Evolutionary conservation across 2,329 filamentous ascomycete genomes (phyloP).

Genomic region (Calonectria pseudoturangicola): DNA sequence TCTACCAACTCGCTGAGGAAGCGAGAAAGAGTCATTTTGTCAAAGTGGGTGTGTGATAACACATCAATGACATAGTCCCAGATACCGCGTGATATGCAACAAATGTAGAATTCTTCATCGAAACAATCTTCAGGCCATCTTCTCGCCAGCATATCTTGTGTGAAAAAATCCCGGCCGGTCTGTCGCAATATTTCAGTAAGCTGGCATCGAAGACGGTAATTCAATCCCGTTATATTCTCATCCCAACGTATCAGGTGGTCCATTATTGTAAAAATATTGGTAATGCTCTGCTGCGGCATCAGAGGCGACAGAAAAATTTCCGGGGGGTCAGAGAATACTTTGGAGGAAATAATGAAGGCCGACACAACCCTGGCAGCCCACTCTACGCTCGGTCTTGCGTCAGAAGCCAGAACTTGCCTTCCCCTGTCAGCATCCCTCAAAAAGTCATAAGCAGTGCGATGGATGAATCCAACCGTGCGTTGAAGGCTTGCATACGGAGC

Average conservation of each 20-base stretch:
- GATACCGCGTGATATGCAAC: not conserved
- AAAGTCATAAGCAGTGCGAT: constrained; percentile 30
- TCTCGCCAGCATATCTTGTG: not conserved
- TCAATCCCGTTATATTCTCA: not conserved
- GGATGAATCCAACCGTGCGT: not conserved
- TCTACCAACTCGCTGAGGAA: not conserved
- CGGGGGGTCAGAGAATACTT: not conserved
- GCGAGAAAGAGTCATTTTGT: not conserved
- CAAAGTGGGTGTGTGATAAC: not conserved
- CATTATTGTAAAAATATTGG: too few relatives aligned
- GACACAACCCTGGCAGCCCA: not conserved
- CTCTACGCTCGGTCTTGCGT: not conserved
- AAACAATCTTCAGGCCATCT: not conserved
- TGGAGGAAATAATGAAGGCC: not conserved
- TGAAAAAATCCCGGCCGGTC: not conserved
- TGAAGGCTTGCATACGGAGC: too few relatives aligned
- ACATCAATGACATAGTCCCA: not conserved
- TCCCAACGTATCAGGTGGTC: not conserved
- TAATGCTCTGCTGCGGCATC: too few relatives aligned
- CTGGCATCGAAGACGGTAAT: not conserved
- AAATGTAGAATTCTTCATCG: not conserved
- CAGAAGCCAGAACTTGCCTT: not conserved
- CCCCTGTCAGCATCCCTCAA: not conserved
- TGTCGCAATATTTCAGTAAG: not conserved
- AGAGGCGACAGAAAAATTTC: not conserved